A percentile compares a stretch with the other conserved stretches of the same genome.
These are phyloP conservation scores for Kandelia obovata DNA, from an alignment of 345 rosid genomes.

Conservation along the genomic window DNA sequence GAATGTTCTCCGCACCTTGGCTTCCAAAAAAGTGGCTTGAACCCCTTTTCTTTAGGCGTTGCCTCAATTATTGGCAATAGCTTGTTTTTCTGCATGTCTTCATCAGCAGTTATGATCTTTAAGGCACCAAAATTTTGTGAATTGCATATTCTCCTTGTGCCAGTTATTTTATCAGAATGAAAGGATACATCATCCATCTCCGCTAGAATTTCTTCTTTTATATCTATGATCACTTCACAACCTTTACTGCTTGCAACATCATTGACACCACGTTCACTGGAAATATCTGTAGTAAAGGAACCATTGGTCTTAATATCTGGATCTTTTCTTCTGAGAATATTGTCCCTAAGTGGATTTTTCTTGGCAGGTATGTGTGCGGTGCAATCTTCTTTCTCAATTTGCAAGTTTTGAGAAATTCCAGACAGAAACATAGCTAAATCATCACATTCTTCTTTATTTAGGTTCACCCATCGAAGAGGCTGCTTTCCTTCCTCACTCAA, in stretches of 20 bases:
- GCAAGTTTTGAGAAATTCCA: constrained; percentile 42
- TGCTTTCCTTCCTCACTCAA: constrained; percentile 57
- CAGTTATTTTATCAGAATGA: constrained; percentile 35
- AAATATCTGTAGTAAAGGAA: constrained; percentile 33
- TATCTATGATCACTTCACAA: constrained; percentile 34
- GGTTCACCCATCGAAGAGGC: constrained; percentile 64
- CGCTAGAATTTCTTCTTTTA: constrained; percentile 39
- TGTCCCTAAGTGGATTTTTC: constrained; percentile 28
- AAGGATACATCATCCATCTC: constrained; percentile 26
- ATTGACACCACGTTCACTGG: constrained; percentile 20
- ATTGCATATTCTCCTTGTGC: constrained; percentile 57
- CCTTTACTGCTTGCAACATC: constrained; percentile 33
- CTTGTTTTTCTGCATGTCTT: constrained; percentile 32
- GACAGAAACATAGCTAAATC: constrained; percentile 80
- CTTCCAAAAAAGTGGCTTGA: constrained; percentile 50
- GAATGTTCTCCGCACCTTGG: constrained; percentile 47
- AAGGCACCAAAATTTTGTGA: constrained; percentile 62
- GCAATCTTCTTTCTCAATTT: constrained; percentile 32
- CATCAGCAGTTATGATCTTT: constrained; percentile 47
- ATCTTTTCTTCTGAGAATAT: constrained; percentile 26
- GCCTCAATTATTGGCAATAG: constrained; percentile 35
- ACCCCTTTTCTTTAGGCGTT: constrained; percentile 70
- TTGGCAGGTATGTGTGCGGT: constrained; percentile 22
- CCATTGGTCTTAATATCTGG: constrained; percentile 22
- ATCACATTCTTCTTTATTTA: constrained; percentile 75